phyloP scores from a whole-genome alignment of 345 rosid genomes.

The Laguncularia racemosa region DNA sequence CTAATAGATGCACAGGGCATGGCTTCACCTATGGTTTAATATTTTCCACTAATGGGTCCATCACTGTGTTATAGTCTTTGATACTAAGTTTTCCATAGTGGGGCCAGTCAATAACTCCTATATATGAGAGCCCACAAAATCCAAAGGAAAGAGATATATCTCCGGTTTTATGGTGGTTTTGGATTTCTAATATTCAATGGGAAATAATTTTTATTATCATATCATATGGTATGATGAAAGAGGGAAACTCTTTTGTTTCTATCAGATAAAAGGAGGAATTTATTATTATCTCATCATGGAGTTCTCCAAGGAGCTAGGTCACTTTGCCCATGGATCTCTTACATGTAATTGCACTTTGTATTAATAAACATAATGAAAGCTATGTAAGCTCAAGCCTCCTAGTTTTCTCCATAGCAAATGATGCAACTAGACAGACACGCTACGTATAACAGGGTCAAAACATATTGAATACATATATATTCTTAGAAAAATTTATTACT shows the following conservation, averaged over 20 bases:
- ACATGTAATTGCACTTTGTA: too few species aligned
- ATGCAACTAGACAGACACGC: too few species aligned
- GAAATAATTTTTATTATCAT: slow-evolving; percentile 14
- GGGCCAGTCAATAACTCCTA: slow-evolving; percentile 21
- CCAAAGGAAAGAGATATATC: slow-evolving; percentile 47
- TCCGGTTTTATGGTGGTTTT: slow-evolving; percentile 27
- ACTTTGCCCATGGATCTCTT: too few species aligned
- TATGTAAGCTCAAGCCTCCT: too few species aligned
- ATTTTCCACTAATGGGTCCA: slow-evolving; percentile 41
- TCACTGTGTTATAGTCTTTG: slow-evolving; percentile 30
- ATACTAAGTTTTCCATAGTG: slow-evolving; percentile 33
- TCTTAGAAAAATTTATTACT: too few species aligned
- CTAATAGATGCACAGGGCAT: slow-evolving; percentile 7
- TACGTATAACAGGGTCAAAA: too few species aligned
- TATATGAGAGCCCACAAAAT: slow-evolving; percentile 41
- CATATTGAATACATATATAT: too few species aligned
- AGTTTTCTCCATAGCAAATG: too few species aligned
- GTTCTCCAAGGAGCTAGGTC: too few species aligned
- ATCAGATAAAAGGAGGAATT: slow-evolving; percentile 3
- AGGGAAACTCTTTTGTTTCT: background rate
- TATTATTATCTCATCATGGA: slow-evolving; percentile 55
- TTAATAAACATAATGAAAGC: too few species aligned
- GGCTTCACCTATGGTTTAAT: slow-evolving; percentile 18
- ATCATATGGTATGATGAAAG: background rate
- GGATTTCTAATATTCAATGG: slow-evolving; percentile 2